Base-by-base conservation (phyloP, 768 basidiomycete species). In the Paxillus rubicundulus region DNA sequence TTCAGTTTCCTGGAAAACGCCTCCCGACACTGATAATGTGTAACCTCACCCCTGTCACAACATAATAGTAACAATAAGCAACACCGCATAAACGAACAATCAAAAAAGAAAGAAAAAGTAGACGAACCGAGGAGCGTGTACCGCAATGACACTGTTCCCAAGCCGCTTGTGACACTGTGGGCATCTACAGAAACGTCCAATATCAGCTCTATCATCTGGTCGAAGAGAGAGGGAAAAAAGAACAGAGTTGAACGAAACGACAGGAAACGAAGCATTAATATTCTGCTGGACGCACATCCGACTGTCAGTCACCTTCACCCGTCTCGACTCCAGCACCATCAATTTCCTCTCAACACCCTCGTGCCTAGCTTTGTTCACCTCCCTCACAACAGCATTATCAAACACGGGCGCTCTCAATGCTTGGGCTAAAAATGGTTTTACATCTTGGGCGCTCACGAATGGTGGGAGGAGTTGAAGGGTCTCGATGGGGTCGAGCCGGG, bases 101-200 rank as follows among this genome's bases (percentile, higher is more conserved):
- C 14, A 4, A 40, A 9, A 10, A 21, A n/a, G n/a, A n/a, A 39
- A 20, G 3, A 1, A 27, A 44, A 16, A 39, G n/a, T 5, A 9
- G 2, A 33, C 27, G 13, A 61, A 89, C 92, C 82, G 79, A 37
- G 95, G 95, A 8, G 86, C 77, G 75, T 98, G 95, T 2, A 96
- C 90, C 0, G 93, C 92, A 59, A 98, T 95, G 32, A 95, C 93
- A 55, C 91, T 94, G 58, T 85, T 87, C 5, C 95, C 95, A 20
- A 98, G 73, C 14, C 95, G 83, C 62, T 98, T 98, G 65, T 94
- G 90, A 63, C 96, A 98, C 67, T 95, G 90, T 1, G 95, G 95
- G 60, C 95, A 98, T 70, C 94, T 96, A 57, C 14, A 54, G 49
- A 52, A 42, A 46, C 18, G 17, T 50, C 39, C 37, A 43, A 55